Conservation (phyloP, 768 basidiomycete genomes). For the Lactarius evosmus region DNA sequence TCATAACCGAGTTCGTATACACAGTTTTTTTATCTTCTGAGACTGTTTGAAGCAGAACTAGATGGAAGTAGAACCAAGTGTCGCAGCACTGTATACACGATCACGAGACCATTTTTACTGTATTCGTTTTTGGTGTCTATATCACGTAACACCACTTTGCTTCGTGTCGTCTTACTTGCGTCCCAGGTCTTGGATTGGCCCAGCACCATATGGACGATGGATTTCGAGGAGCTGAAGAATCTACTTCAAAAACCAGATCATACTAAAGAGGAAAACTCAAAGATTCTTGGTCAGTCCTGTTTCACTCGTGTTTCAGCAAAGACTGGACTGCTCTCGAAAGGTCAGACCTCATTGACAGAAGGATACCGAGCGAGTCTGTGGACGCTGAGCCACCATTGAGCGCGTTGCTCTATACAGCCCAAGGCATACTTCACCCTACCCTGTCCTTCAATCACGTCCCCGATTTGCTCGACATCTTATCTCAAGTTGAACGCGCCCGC, state of each 20-base stretch:
- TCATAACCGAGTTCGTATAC: background rate
- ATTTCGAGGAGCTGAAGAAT: conserved; percentile 8
- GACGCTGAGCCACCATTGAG: conserved; percentile 8
- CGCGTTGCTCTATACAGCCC: conserved; percentile 15
- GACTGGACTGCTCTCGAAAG: conserved; percentile 12
- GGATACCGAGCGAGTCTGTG: conserved; percentile 1
- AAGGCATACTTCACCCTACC: conserved; percentile 20
- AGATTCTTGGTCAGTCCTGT: conserved; percentile 14
- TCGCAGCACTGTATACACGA: background rate
- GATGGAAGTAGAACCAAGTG: no score
- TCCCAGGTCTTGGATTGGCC: background rate
- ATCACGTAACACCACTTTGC: background rate
- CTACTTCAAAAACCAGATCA: conserved; percentile 16
- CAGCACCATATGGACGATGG: conserved; percentile 9
- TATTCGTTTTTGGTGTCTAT: background rate
- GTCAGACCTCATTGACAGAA: conserved; percentile 20
- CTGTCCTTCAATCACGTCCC: conserved; percentile 23
- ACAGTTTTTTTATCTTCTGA: background rate
- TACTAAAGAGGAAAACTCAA: conserved; percentile 17
- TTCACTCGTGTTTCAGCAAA: background rate
- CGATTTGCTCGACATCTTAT: conserved; percentile 23
- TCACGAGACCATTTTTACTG: background rate
- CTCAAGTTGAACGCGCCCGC: conserved; percentile 25
- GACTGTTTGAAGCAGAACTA: background rate
- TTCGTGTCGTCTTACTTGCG: background rate